Conservation (phyloP, 2,329 filamentous ascomycete genomes). For the Aspergillus candidus region DNA sequence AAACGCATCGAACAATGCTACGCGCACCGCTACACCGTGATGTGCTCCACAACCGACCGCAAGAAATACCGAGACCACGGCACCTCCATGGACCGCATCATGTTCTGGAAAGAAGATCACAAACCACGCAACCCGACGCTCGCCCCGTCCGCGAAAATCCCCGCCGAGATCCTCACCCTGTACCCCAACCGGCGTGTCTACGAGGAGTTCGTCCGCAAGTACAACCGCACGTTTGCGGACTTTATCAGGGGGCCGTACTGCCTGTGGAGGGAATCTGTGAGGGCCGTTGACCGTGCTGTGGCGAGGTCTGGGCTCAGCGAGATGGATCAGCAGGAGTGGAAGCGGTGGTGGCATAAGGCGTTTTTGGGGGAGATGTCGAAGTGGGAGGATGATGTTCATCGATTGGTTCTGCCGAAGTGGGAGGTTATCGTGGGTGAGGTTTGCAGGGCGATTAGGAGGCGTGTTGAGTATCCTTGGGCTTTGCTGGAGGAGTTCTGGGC, state of each 20-base stretch:
- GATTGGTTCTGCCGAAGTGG: slow-evolving; percentile 22
- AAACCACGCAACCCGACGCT: slow-evolving; percentile 13
- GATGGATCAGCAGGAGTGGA: slow-evolving; percentile 15
- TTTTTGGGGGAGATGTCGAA: slow-evolving; percentile 22
- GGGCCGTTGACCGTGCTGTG: slow-evolving; percentile 9
- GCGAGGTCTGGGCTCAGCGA: slow-evolving; percentile 6
- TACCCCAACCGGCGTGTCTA: slow-evolving; percentile 18
- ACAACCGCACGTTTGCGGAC: slow-evolving; percentile 2
- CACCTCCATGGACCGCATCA: slow-evolving; percentile 21
- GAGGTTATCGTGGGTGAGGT: slow-evolving; percentile 22
- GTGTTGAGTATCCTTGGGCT: slow-evolving; percentile 21
- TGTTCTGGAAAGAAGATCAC: slow-evolving; percentile 17
- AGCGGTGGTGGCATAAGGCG: slow-evolving; percentile 18
- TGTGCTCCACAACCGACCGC: slow-evolving; percentile 18
- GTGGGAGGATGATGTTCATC: slow-evolving; percentile 21
- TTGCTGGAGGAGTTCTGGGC: slow-evolving; percentile 6
- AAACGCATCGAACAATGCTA: slow-evolving; percentile 13
- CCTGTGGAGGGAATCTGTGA: background rate
- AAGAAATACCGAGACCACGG: slow-evolving; percentile 10
- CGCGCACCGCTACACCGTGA: slow-evolving; percentile 17
- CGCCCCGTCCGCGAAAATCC: slow-evolving; percentile 21
- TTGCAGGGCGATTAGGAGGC: slow-evolving; percentile 17
- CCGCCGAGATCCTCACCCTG: slow-evolving; percentile 17
- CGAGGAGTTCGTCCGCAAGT: slow-evolving; percentile 5
- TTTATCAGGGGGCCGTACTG: slow-evolving; percentile 6